These are phyloP conservation scores for Amylostereum chailletii DNA, from an alignment of 1,284 basidiomycete species.

Conservation along the genomic window DNA sequence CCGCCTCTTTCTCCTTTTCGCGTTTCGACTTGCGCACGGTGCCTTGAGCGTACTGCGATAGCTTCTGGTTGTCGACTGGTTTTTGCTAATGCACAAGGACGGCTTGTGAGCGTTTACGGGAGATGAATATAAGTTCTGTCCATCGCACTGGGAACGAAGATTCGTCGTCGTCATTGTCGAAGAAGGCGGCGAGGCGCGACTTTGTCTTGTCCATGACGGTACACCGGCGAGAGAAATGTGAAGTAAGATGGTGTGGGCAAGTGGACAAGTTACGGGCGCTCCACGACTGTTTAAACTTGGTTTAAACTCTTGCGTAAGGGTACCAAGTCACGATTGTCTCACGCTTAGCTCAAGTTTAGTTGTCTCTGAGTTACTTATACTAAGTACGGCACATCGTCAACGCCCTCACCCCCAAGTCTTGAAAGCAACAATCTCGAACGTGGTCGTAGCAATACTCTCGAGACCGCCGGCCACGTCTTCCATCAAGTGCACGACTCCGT, in stretches of 20 bases:
- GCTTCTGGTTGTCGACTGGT: slow-evolving; percentile 68
- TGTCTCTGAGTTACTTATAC: too few relatives aligned
- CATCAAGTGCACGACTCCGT: background rate
- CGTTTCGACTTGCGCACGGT: slow-evolving; percentile 67
- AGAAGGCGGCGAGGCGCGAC: slow-evolving; percentile 67
- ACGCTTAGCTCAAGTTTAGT: too few relatives aligned
- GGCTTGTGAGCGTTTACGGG: slow-evolving; percentile 49
- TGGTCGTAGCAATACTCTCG: background rate
- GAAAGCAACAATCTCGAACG: background rate
- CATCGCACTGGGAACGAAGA: slow-evolving; percentile 79
- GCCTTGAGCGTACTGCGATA: slow-evolving; percentile 69
- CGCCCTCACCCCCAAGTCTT: background rate
- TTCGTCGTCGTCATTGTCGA: slow-evolving; percentile 75
- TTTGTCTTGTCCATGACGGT: slow-evolving; percentile 69
- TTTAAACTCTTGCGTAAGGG: too few relatives aligned
- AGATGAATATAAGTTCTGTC: slow-evolving; percentile 52
- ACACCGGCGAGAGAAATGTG: too few relatives aligned
- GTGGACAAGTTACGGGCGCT: too few relatives aligned
- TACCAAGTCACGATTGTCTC: too few relatives aligned
- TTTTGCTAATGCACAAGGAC: slow-evolving; percentile 53
- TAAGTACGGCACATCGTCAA: too few relatives aligned
- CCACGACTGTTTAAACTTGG: too few relatives aligned
- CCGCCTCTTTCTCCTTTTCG: slow-evolving; percentile 85
- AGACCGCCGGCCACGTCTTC: background rate
- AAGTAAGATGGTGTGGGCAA: too few relatives aligned